These are phyloP conservation scores for Nemania sp. DNA, from an alignment of 2,329 filamentous ascomycete genomes.

Conservation along the genomic window DNA sequence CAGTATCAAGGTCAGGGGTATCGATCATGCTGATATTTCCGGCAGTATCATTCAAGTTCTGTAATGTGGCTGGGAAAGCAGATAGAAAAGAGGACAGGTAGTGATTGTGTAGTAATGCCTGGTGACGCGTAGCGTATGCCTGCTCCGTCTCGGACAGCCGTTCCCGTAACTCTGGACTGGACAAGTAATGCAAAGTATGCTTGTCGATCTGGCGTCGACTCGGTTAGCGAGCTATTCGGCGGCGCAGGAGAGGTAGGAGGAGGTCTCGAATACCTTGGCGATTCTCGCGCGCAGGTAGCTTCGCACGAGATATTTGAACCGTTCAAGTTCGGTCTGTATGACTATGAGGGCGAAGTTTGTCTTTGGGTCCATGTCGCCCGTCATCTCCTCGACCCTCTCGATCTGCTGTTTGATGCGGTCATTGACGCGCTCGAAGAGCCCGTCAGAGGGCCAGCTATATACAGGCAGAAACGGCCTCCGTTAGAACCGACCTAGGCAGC, in stretches of 20 bases:
- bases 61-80: slow-evolving; percentile 81
- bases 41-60: slow-evolving; percentile 89
- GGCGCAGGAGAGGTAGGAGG: slow-evolving; percentile 15
- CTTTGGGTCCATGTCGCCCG: slow-evolving; percentile 86
- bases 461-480: slow-evolving; percentile 5
- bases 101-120: slow-evolving; percentile 84
- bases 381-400: slow-evolving; percentile 79
- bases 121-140: slow-evolving; percentile 86
- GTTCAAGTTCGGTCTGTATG: slow-evolving; percentile 94
- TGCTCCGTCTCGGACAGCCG: slow-evolving; percentile 82
- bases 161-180: slow-evolving; percentile 63
- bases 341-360: slow-evolving; percentile 94
- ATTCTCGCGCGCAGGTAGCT: slow-evolving; percentile 86
- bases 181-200: slow-evolving; percentile 79
- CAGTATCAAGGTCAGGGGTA: slow-evolving; percentile 81
- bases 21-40: slow-evolving; percentile 95
- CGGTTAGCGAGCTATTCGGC: slow-evolving; percentile 27
- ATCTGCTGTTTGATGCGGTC: slow-evolving; percentile 77
- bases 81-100: slow-evolving; percentile 87
- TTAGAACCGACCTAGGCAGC: slow-evolving; percentile 26
- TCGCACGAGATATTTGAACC: slow-evolving; percentile 91
- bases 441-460: slow-evolving; percentile 72
- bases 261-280: slow-evolving; percentile 72
- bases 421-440: slow-evolving; percentile 85
- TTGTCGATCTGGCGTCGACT: slow-evolving; percentile 73